These are phyloP conservation scores for Candida ipomoeae DNA, from an alignment of 805 yeast species.

Conservation along the genomic window DNA sequence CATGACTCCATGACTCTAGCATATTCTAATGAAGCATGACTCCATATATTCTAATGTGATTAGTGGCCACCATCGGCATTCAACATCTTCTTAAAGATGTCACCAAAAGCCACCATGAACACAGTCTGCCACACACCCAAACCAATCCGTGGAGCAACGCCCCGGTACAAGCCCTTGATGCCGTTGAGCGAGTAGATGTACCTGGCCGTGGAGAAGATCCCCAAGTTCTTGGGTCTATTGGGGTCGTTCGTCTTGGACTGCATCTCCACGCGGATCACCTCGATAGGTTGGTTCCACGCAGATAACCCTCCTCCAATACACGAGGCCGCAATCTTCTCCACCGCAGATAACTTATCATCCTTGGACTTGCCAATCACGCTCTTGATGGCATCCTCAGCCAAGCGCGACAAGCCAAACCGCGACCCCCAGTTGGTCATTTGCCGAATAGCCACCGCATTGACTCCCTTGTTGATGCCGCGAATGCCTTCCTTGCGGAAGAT, in stretches of 20 bases:
- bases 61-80: conserved; percentile 34
- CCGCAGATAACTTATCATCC: conserved; percentile 59
- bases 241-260: conserved; percentile 93
- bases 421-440: conserved; percentile 99
- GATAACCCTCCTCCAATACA: conserved; percentile 95
- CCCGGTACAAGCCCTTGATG: conserved; percentile 85
- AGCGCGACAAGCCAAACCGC: conserved; percentile 86
- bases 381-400: conserved; percentile 84
- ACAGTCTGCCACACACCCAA: conserved; percentile 98
- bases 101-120: conserved; percentile 98
- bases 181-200: conserved; percentile 85
- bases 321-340: conserved; percentile 80
- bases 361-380: conserved; percentile 53
- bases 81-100: conserved; percentile 50
- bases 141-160: conserved; percentile 95
- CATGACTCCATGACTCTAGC: no score
- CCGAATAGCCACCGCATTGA: conserved; percentile 97
- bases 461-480: conserved; percentile 94
- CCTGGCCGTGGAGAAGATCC: conserved; percentile 69
- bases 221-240: conserved; percentile 87
- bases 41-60: not conserved
- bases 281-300: conserved; percentile 99
- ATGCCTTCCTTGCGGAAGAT: conserved; percentile 85
- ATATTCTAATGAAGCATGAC: no score
- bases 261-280: conserved; percentile 97